phyloP scores from a whole-genome alignment of 2,329 filamentous ascomycete species.

The Penicillium oxalicum region DNA sequence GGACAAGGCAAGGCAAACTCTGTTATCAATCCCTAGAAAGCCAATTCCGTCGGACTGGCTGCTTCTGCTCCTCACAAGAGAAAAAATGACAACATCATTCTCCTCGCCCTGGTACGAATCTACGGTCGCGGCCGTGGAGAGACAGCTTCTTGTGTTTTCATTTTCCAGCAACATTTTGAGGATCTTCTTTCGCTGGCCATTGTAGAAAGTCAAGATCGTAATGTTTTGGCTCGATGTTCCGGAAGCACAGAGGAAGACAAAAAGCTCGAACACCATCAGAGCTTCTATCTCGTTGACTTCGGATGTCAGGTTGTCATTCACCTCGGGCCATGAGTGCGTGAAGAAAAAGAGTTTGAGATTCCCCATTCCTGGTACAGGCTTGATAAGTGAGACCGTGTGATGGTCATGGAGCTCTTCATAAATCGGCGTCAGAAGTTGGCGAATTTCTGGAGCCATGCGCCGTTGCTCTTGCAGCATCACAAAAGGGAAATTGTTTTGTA shows the following conservation, averaged over 20 bases:
- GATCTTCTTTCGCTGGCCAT: constrained; percentile 68
- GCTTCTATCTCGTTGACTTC: constrained; percentile 67
- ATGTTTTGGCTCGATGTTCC: constrained; percentile 57
- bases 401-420: constrained; percentile 57
- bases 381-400: constrained; percentile 48
- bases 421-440: constrained; percentile 56
- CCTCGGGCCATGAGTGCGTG: constrained; percentile 60
- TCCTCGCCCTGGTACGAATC: constrained; percentile 90
- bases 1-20: constrained; percentile 58
- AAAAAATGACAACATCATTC: constrained; percentile 76
- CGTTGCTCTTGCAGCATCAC: constrained; percentile 63
- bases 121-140: constrained; percentile 66
- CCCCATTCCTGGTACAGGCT: constrained; percentile 58
- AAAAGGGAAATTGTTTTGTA: constrained; percentile 60
- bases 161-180: constrained; percentile 41
- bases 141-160: constrained; percentile 39
- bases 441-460: constrained; percentile 64
- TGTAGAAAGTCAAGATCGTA: constrained; percentile 82
- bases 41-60: constrained; percentile 51
- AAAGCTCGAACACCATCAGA: constrained; percentile 67
- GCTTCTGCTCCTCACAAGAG: constrained; percentile 66
- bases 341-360: constrained; percentile 56
- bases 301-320: constrained; percentile 57
- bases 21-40: constrained; percentile 63
- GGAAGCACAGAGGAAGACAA: constrained; percentile 65